Base-by-base conservation (phyloP, 306 rosid species). In the Malus asiatica region DNA sequence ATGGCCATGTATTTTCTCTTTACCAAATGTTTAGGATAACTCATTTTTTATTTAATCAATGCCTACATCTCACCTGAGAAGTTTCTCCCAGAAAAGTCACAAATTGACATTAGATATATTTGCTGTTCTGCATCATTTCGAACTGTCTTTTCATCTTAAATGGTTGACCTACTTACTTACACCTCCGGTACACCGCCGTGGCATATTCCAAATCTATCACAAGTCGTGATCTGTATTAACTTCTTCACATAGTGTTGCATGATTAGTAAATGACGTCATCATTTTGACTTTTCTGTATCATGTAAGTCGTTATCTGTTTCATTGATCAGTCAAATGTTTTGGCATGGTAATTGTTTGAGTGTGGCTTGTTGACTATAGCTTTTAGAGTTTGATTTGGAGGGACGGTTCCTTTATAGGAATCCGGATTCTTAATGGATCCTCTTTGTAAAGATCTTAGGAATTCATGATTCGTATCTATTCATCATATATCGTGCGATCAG, bases 111-210 rank as follows among this genome's bases (percentile, higher is more conserved):
- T 27, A 2, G 60, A 74, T 19, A 42, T 27, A 18, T 18, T 6
- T 29, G 33, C 33, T 52, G 42, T 44, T 45, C 16, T 61, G 32
- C 46, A 61, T 38, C 77, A 44, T 15, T 42, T 35, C 13, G 77
- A 27, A 29, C 11, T 45, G 70, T 74, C 77, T 4, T 48, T 45
- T 45, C 61, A 12, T 45, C 45, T 73, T 11, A 29, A 62, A 62
- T 45, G 13, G 12, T 42, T 73, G 61, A 35, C 20, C 20, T 51
- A 51, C 8, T 15, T 51, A 15, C 55, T 15, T 51, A 15, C 55
- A 2, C 20, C 2, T 5, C 0, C 3, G 0, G 8, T 1, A 51
- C 8, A 2, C 8, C 20, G 16, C 0, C 1, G 20, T 0, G 3
- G 1, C 3, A 15, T 33, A 33, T 4, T 51, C 0, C 0, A 51